Evolutionary conservation across 768 basidiomycete genomes (phyloP).

Genomic region (Boletales sp.): DNA sequence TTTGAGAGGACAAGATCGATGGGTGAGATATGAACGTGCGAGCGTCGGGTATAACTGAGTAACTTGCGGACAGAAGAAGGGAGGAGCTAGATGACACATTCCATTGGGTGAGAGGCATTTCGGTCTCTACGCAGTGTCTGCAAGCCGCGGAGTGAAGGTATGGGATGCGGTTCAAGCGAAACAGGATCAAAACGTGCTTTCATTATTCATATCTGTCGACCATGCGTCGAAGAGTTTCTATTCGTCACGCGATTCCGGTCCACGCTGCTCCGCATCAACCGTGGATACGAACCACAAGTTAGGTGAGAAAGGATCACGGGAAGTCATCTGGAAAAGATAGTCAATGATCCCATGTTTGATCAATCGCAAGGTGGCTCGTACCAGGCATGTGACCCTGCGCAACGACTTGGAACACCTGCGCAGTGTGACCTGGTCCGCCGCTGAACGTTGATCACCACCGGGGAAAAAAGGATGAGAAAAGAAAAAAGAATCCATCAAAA

Average conservation of each 20-base stretch:
- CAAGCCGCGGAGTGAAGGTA: neutral
- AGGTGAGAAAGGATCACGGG: neutral
- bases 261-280: neutral
- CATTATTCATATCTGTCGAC: constrained; percentile 1
- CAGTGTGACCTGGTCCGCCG: neutral
- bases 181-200: neutral
- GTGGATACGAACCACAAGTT: neutral
- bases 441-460: constrained; percentile 2
- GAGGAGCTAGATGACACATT: neutral
- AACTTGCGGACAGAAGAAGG: neutral
- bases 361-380: constrained; percentile 6
- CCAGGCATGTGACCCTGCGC: constrained; percentile 6
- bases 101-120: neutral
- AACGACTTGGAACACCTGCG: neutral
- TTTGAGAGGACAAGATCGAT: neutral
- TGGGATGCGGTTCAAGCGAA: neutral
- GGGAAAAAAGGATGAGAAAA: neutral
- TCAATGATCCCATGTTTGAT: constrained; percentile 5
- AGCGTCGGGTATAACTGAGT: neutral
- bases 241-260: constrained; percentile 8
- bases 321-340: constrained; percentile 3
- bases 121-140: neutral
- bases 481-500: constrained; percentile 4
- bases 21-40: neutral
- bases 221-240: constrained; percentile 5